Conservation (phyloP, 768 basidiomycete species). For the Ephemerocybe angulata region DNA sequence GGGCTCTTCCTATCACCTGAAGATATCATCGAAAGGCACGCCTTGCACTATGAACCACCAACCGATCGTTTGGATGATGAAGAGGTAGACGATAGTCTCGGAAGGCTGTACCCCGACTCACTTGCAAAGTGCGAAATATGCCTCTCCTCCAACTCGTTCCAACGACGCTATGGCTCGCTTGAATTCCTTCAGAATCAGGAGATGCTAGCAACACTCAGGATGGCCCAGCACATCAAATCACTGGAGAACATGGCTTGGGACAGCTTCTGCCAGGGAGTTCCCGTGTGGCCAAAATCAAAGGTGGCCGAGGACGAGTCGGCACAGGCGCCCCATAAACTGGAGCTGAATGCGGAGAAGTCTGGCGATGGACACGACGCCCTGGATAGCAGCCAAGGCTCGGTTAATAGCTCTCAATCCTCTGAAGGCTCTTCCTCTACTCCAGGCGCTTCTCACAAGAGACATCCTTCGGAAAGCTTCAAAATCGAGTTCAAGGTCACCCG, state of each 20-base stretch:
- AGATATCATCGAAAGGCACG: slow-evolving; percentile 24
- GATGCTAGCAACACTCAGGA: slow-evolving; percentile 41
- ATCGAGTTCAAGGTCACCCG: not conserved
- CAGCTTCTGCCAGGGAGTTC: slow-evolving; percentile 36
- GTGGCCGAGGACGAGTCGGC: slow-evolving; percentile 15
- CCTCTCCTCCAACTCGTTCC: not conserved
- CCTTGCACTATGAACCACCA: slow-evolving; percentile 36
- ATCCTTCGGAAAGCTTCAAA: not conserved
- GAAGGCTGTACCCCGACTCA: not conserved
- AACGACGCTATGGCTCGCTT: not conserved
- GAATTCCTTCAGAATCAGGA: slow-evolving; percentile 32
- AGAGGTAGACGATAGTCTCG: slow-evolving; percentile 30
- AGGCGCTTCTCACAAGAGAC: not conserved
- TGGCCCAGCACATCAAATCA: slow-evolving; percentile 43
- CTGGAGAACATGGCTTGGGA: slow-evolving; percentile 50
- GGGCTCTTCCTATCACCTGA: slow-evolving; percentile 8
- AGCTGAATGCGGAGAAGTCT: too few relatives aligned
- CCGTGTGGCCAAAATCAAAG: slow-evolving; percentile 8
- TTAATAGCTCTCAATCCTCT: too few relatives aligned
- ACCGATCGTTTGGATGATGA: slow-evolving; percentile 32
- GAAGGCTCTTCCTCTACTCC: too few relatives aligned
- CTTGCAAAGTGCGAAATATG: not conserved
- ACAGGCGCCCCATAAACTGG: too few relatives aligned
- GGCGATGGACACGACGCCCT: too few relatives aligned
- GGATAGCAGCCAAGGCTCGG: slow-evolving; percentile 1